Percentiles rank a stretch among this genome's conserved stretches.
Conservation (phyloP, 192 early-diverging fungal genomes). For the Linnemannia zychae region DNA sequence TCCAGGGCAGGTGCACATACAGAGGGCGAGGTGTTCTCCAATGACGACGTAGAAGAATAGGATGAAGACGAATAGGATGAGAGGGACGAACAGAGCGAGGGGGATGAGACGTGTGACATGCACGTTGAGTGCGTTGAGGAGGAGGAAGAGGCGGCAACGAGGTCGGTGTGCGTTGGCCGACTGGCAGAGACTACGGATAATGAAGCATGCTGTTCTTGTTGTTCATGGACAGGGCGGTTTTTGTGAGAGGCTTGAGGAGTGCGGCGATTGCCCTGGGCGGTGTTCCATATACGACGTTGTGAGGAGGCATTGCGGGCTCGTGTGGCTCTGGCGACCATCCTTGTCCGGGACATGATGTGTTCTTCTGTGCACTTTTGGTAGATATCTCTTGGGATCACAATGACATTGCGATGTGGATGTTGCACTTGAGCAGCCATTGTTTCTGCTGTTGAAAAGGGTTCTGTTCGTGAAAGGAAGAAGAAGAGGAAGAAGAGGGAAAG, state of each 20-base stretch:
- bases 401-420: slow-evolving; percentile 32
- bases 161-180: slow-evolving; percentile 13
- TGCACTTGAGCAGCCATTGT: slow-evolving; percentile 30
- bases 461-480: not conserved
- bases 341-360: slow-evolving; percentile 13
- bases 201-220: not conserved
- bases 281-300: slow-evolving; percentile 19
- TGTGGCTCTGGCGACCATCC: slow-evolving; percentile 8
- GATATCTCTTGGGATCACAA: slow-evolving; percentile 42
- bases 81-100: slow-evolving; percentile 36
- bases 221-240: not conserved
- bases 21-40: slow-evolving; percentile 6
- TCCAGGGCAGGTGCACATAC: not conserved
- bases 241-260: slow-evolving; percentile 13
- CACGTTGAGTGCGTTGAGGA: not conserved
- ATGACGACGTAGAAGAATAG: slow-evolving; percentile 15
- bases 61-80: slow-evolving; percentile 29
- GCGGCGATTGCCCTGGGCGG: not conserved
- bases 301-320: slow-evolving; percentile 20
- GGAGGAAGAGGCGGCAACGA: slow-evolving; percentile 8
- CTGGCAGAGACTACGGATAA: not conserved
- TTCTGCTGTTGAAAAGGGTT: not conserved
- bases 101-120: slow-evolving; percentile 26
- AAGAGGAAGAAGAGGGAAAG: not conserved
- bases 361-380: slow-evolving; percentile 48